A percentile compares a stretch with the other conserved stretches of the same genome.
phyloP scores from a whole-genome alignment of 2,329 filamentous ascomycete species.

The Hymenoscyphus albidus region DNA sequence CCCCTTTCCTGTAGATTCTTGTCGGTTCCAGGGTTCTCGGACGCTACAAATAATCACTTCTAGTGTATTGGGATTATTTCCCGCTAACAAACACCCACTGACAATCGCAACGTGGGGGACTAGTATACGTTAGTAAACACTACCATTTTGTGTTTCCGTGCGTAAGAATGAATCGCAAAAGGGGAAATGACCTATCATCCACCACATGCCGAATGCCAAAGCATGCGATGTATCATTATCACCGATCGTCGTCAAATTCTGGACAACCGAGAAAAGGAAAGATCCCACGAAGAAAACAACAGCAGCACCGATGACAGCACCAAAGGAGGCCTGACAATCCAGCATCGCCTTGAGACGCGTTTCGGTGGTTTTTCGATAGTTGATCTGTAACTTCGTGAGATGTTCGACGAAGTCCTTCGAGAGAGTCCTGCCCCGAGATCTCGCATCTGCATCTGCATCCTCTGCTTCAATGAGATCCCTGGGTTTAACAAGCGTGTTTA shows the following conservation, averaged over 20 bases:
- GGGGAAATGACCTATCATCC: conserved; percentile 10
- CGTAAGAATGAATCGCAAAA: no score
- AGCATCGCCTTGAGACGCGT: conserved; percentile 11
- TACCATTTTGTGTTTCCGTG: no score
- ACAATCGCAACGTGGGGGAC: conserved; percentile 21
- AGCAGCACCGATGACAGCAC: conserved; percentile 22
- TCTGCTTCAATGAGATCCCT: not conserved
- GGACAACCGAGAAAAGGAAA: conserved; percentile 19
- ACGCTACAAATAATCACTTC: conserved; percentile 13
- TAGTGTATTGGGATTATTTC: conserved; percentile 19
- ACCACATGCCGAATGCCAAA: conserved; percentile 17
- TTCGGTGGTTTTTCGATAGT: conserved; percentile 4
- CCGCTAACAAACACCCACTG: conserved; percentile 13
- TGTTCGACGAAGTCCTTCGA: not conserved
- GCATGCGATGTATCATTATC: conserved; percentile 22
- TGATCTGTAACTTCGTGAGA: not conserved
- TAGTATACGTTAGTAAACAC: no score
- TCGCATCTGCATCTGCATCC: not conserved
- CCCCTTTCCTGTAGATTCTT: conserved; percentile 7
- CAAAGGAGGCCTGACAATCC: conserved; percentile 14
- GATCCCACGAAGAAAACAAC: conserved; percentile 25
- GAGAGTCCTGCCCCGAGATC: not conserved
- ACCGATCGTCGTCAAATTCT: conserved; percentile 11
- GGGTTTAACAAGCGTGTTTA: not conserved
- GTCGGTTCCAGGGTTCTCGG: conserved; percentile 1